Base-by-base conservation (phyloP, 257 asterid species). In the Plantago ovata region DNA sequence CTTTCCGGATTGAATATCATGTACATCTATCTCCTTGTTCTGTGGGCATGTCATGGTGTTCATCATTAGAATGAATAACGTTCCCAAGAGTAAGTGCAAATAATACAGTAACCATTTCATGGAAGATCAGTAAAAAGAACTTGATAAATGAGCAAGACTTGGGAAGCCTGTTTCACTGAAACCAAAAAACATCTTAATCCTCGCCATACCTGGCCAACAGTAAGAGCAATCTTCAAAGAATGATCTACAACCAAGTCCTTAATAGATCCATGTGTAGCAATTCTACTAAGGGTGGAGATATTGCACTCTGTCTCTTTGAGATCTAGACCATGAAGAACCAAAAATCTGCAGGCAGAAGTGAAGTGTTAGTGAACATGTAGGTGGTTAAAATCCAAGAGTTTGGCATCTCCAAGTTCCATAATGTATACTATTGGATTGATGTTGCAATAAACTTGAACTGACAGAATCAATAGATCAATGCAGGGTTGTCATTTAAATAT, bases 11-110 rank as follows among this genome's bases (percentile, higher is more conserved):
- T 74, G 69, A 74, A 79, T 69, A 66, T 67, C 77, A 63, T 73
- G 63, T 36, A 71, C 72, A 53, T 74, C 76, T 62, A 82, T 82
- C 78, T 69, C 76, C 81, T 69, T 85, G 65, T 78, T 86, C 94
- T 85, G 75, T 63, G 40, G 36, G 59, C 45, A 61, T 51, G 47
- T 14, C 62, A 52, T 16, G 41, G n/a, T 21, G 40, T 20, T 9
- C 39, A 46, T 65, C 12, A 49, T 40, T 15, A 14, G 45, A 58
- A 60, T n/a, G 32, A 19, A 60, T 55, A 68, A 13, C 67, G 28
- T 43, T 36, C 50, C 21, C 38, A 67, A n/a, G 45, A 53, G 28
- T 22, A 18, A 58, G 23, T 41, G 60, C 22, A 46, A 66, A 12
- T 2, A 53, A 12, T n/a, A 65, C n/a, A n/a, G n/a, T n/a, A n/a